Evolutionary conservation across 139 green algal genomes (phyloP), one percentile per base, ranked within the genome.

Genomic region (Parachlorella kessleri): DNA sequence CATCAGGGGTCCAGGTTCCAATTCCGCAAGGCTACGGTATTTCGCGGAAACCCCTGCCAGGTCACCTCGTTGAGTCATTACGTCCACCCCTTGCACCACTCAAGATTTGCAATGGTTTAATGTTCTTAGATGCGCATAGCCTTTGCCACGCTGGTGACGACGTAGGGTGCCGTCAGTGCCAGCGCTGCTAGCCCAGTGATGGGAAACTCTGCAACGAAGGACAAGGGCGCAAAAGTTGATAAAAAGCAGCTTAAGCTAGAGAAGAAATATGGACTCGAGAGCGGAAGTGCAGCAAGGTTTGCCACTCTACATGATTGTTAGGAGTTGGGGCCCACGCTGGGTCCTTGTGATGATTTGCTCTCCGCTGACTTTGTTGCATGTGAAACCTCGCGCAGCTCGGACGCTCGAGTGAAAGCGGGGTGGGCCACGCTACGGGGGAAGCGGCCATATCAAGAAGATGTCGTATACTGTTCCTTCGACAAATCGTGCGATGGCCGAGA

Each of bases 341-440:
- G 28, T 10, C 23, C n/a, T 39, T 30, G 65, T 39, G 7, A 23
- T 10, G 32, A 9, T 26, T 35, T 59, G 18, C 10, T 3, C 4
- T 55, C 38, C 37, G 9, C 7, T 21, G 9, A 6, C 26, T n/a
- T n/a, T 24, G 33, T 21, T 8, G 9, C 28, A 23, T 38, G 35
- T 38, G 6, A 3, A 1, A 7, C 55, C 30, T 24, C 4, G 54
- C 72, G 55, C 77, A 87, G 82, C n/a, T 39, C 36, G 14, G 76
- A 87, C n/a, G 59, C 55, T 14, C 37, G 41, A 30, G 82, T 87
- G 28, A 9, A 72, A 8, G 64, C 75, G 7, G 82, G 82, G 8
- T 87, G 82, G 82, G 82, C 77, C n/a, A 81, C 59, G 4, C 40
- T 73, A 36, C 55, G 65, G 9, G 82, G 82, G 38, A 78, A 81